Percentiles rank a stretch among this genome's conserved stretches.
Conservation (phyloP, 164 flowering plant species). For the Tetrastigma voinierianum region DNA sequence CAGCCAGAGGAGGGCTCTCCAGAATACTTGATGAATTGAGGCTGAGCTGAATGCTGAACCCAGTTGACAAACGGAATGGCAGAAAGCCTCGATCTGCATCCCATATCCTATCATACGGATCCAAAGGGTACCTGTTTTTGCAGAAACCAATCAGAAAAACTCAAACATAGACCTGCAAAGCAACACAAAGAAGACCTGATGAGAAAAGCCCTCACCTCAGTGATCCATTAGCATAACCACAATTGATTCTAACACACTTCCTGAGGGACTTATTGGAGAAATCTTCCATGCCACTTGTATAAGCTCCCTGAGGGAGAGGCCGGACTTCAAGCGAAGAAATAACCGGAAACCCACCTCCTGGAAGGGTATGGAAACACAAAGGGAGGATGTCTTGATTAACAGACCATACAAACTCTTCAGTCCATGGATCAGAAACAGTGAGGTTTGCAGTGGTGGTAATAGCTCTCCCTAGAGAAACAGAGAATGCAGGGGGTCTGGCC, state of each 20-base stretch:
- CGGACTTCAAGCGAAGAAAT: constrained; percentile 77
- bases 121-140: constrained; percentile 67
- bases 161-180: neutral
- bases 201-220: constrained; percentile 37
- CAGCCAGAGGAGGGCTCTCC: constrained; percentile 62
- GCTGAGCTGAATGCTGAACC: constrained; percentile 32
- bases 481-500: constrained; percentile 61
- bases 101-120: constrained; percentile 85
- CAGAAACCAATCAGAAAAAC: constrained; percentile 6
- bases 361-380: constrained; percentile 59
- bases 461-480: constrained; percentile 78
- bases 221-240: constrained; percentile 60
- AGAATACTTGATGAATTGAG: constrained; percentile 32
- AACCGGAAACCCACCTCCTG: constrained; percentile 63
- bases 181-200: neutral
- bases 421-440: constrained; percentile 60
- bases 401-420: constrained; percentile 77
- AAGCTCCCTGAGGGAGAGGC: constrained; percentile 69
- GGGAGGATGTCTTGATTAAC: constrained; percentile 47
- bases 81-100: constrained; percentile 57
- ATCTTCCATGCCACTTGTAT: constrained; percentile 40
- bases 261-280: constrained; percentile 41
- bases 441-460: constrained; percentile 46
- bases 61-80: constrained; percentile 59
- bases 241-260: constrained; percentile 61